Conservation (phyloP, 1,139 yeast species). For the Taphrina pruni region DNA sequence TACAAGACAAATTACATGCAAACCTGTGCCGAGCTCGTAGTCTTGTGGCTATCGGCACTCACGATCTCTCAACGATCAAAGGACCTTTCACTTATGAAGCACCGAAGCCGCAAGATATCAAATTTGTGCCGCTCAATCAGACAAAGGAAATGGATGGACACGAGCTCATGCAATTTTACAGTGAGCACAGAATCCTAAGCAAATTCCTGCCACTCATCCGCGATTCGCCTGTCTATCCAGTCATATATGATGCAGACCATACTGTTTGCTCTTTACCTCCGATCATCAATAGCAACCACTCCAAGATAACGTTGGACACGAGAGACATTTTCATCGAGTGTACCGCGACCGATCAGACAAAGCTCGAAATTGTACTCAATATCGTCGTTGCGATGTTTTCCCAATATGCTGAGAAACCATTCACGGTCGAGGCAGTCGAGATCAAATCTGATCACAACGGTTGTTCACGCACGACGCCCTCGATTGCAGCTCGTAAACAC, state of each 20-base stretch:
- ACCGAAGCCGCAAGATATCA: constrained; percentile 75
- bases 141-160: constrained; percentile 74
- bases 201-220: constrained; percentile 85
- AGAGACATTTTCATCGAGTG: constrained; percentile 88
- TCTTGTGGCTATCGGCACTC: constrained; percentile 97
- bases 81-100: constrained; percentile 93
- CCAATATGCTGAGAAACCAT: constrained; percentile 74
- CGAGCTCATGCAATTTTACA: constrained; percentile 86
- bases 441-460: constrained; percentile 82
- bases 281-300: constrained; percentile 88
- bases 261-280: constrained; percentile 94
- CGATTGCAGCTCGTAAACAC: constrained; percentile 68
- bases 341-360: constrained; percentile 94
- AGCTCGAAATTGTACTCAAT: constrained; percentile 87
- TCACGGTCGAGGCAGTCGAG: constrained; percentile 79
- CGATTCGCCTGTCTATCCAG: constrained; percentile 89
- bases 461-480: constrained; percentile 78
- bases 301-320: constrained; percentile 85
- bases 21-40: constrained; percentile 97
- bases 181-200: constrained; percentile 83
- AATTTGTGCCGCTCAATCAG: constrained; percentile 86
- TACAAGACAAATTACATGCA: constrained; percentile 94
- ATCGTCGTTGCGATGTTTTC: constrained; percentile 96
- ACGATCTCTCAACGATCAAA: constrained; percentile 79
- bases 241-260: constrained; percentile 77